These are phyloP conservation scores for Colletotrichum salicis DNA, from an alignment of 2,329 filamentous ascomycete genomes.

Conservation along the genomic window DNA sequence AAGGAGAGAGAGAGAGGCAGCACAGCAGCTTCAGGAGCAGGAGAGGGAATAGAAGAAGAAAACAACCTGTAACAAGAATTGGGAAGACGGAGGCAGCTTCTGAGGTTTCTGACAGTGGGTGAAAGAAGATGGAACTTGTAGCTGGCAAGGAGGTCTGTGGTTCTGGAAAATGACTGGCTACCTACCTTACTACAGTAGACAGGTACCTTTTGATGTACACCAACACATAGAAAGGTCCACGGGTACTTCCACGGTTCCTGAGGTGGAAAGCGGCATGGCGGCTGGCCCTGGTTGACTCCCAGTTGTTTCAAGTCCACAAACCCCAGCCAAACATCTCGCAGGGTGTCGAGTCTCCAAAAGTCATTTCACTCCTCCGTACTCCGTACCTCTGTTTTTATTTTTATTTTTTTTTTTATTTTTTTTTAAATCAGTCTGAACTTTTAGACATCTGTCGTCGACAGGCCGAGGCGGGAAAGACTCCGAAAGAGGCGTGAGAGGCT, in stretches of 20 bases:
- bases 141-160: not conserved
- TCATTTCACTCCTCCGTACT: not conserved
- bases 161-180: constrained; percentile 27
- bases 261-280: not conserved
- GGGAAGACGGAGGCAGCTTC: not conserved
- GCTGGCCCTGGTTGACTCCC: constrained; percentile 19
- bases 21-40: not conserved
- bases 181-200: no score
- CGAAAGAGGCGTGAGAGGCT: not conserved
- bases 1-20: not conserved
- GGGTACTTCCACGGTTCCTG: not conserved
- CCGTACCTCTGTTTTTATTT: no score
- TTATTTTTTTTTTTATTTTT: no score
- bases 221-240: not conserved
- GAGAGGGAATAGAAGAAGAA: not conserved
- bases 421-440: not conserved
- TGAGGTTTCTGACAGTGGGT: not conserved
- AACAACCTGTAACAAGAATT: not conserved
- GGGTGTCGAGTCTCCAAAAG: not conserved
- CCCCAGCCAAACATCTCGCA: constrained; percentile 22
- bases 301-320: constrained; percentile 34
- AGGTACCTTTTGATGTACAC: not conserved
- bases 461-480: not conserved
- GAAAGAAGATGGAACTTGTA: not conserved
- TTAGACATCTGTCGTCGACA: not conserved